Conservation (phyloP, 148 eudicot species). For the Cornus kousa region DNA sequence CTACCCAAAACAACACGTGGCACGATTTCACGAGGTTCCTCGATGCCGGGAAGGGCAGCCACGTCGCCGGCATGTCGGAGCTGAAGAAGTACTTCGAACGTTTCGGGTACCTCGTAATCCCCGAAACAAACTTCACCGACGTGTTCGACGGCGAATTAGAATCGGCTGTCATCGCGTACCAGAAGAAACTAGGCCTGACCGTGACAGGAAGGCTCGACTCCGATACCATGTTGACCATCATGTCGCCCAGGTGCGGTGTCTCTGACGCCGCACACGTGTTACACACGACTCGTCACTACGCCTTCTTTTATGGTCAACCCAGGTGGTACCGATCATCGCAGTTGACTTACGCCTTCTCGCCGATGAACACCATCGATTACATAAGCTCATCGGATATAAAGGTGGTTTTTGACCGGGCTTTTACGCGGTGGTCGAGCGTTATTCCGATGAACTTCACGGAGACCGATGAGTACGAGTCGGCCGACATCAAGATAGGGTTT, state of each 20-base stretch:
- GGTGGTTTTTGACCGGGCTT: conserved; percentile 21
- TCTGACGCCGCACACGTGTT: background rate
- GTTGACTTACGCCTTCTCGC: conserved; percentile 46
- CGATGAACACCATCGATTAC: conserved; percentile 26
- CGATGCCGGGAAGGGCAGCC: conserved; percentile 52
- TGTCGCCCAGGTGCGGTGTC: conserved; percentile 57
- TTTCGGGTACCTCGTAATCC: conserved; percentile 56
- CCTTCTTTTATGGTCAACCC: conserved; percentile 47
- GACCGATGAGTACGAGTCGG: conserved; percentile 17
- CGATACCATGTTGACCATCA: conserved; percentile 36
- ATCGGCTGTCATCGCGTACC: conserved; percentile 47
- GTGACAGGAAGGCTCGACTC: conserved; percentile 57
- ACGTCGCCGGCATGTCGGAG: conserved; percentile 46
- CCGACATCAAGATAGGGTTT: conserved; percentile 46
- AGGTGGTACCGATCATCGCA: conserved; percentile 38
- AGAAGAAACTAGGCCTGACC: conserved; percentile 44
- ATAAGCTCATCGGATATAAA: conserved; percentile 15
- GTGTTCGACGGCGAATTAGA: conserved; percentile 46
- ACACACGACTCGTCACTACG: conserved; percentile 33
- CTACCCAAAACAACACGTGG: conserved; percentile 42
- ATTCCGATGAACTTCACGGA: conserved; percentile 43
- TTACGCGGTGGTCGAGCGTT: conserved; percentile 36
- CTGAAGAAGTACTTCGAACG: conserved; percentile 60
- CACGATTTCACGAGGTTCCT: conserved; percentile 37
- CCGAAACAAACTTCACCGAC: conserved; percentile 35